Base-by-base conservation (phyloP, 176 grass and related monocot species). In the Carex parvula region DNA sequence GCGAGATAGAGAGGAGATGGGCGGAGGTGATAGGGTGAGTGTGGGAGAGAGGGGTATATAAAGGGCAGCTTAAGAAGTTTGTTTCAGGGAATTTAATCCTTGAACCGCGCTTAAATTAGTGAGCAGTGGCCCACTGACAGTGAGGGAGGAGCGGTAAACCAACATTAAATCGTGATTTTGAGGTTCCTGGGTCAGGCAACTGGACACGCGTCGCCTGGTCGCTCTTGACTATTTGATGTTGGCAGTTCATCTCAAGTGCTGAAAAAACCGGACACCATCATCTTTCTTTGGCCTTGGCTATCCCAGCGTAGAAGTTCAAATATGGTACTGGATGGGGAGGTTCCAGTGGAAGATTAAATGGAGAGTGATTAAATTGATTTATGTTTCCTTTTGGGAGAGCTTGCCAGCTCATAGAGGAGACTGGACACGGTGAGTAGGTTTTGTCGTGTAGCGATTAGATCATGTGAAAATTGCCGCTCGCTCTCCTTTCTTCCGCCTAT, bases 381-480 rank as follows among this genome's bases (percentile, higher is more conserved):
- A 64, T 81, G 79, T 81, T 61, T 44, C 79, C 79, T 81, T 64
- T 64, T 0, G 79, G 55, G 59, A 62, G 79, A 44, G 57, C 59
- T 81, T 81, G 79, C 79, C 79, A 81, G 79, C 79, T 37, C 57
- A 55, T n/a, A 61, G 58, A 64, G 59, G 10, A 81, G 79, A 81
- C 33, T 64, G 37, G 41, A 81, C 58, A 64, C 18, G 79, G 44
- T 48, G 35, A 15, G 17, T 5, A 42, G 59, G 6, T 64, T 81
- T 81, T 81, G 79, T 81, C 59, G 79, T 65, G 35, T 81, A 81
- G 79, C 17, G 58, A 64, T 62, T 64, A 1, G 37, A 44, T 64
- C 79, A 81, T 81, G 79, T 81, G 79, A 81, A 81, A 62, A 44
- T 81, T 81, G 79, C 80, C 80, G 8, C 61, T 81, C 22, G 30